Evolutionary conservation across 1,284 basidiomycete genomes (phyloP).

Genomic region (Ustilago vetiveriae): DNA sequence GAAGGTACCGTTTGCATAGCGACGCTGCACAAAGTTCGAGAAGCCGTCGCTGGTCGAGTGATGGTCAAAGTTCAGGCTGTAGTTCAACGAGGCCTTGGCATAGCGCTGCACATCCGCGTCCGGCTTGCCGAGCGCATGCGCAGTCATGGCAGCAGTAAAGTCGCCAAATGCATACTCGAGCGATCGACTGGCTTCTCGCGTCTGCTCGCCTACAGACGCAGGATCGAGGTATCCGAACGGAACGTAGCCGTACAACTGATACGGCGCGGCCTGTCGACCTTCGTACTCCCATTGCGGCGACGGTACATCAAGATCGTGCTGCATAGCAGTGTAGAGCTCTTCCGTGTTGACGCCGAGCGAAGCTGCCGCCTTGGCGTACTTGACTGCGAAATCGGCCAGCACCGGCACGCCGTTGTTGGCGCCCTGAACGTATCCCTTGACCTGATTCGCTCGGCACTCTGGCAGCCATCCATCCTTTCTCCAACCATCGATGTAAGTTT

Average conservation of each 20-base stretch:
- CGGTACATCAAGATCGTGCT: constrained; percentile 67
- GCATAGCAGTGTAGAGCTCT: constrained; percentile 52
- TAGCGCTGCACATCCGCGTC: constrained; percentile 23
- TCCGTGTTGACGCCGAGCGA: constrained; percentile 47
- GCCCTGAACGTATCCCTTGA: constrained; percentile 48
- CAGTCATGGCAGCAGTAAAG: constrained; percentile 68
- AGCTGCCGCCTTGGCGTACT: constrained; percentile 43
- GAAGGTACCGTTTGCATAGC: constrained; percentile 53
- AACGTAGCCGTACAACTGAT: constrained; percentile 51
- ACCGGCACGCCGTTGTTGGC: constrained; percentile 54
- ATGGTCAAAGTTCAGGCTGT: constrained; percentile 55
- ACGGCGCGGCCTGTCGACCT: constrained; percentile 51
- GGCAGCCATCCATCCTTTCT: constrained; percentile 56
- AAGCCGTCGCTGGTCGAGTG: constrained; percentile 42
- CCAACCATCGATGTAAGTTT: constrained; percentile 60
- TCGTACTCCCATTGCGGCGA: constrained; percentile 53
- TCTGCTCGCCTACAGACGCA: constrained; percentile 52
- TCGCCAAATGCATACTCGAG: constrained; percentile 69
- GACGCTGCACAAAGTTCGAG: constrained; percentile 50
- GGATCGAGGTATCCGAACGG: constrained; percentile 55
- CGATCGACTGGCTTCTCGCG: constrained; percentile 54
- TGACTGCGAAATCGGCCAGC: constrained; percentile 56
- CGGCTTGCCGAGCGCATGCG: constrained; percentile 35
- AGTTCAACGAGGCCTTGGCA: constrained; percentile 43
- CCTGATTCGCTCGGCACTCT: constrained; percentile 60